Percentiles rank a stretch among this genome's conserved stretches.
Evolutionary conservation across 108 stramenopile species (phyloP).

Genomic region (Parietichytrium sp.): DNA sequence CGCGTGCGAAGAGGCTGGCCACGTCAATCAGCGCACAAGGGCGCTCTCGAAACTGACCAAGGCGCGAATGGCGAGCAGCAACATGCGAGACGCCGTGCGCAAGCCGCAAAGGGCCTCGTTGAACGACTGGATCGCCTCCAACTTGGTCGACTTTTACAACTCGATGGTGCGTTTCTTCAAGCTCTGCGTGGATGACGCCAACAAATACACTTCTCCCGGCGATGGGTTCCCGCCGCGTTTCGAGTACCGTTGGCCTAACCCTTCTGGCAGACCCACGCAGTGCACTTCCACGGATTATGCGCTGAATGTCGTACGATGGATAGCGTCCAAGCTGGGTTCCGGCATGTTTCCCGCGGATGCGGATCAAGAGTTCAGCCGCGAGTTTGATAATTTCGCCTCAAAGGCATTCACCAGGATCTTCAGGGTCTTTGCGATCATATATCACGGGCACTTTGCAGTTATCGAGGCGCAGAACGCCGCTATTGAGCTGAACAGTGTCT

Average conservation of each 20-base stretch:
- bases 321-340: conserved; percentile 41
- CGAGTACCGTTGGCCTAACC: conserved; percentile 47
- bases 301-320: conserved; percentile 40
- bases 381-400: conserved; percentile 28
- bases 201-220: conserved; percentile 1
- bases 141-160: conserved; percentile 47
- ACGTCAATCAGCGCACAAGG: not conserved
- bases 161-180: conserved; percentile 39
- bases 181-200: conserved; percentile 1
- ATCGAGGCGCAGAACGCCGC: conserved; percentile 40
- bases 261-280: not conserved
- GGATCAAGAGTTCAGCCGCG: not conserved
- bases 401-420: conserved; percentile 46
- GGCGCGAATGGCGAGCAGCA: not conserved
- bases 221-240: conserved; percentile 46
- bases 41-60: conserved; percentile 9
- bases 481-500: conserved; percentile 43
- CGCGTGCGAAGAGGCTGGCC: no score
- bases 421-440: conserved; percentile 46
- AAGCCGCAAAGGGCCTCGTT: conserved; percentile 7
- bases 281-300: conserved; percentile 39
- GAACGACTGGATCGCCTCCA: conserved; percentile 21
- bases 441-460: conserved; percentile 36
- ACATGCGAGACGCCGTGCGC: conserved; percentile 5
- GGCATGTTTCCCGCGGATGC: conserved; percentile 16